Percentiles rank a stretch among this genome's conserved stretches.
Conservation (phyloP, 768 basidiomycete species). For the Lentinula boryana region DNA sequence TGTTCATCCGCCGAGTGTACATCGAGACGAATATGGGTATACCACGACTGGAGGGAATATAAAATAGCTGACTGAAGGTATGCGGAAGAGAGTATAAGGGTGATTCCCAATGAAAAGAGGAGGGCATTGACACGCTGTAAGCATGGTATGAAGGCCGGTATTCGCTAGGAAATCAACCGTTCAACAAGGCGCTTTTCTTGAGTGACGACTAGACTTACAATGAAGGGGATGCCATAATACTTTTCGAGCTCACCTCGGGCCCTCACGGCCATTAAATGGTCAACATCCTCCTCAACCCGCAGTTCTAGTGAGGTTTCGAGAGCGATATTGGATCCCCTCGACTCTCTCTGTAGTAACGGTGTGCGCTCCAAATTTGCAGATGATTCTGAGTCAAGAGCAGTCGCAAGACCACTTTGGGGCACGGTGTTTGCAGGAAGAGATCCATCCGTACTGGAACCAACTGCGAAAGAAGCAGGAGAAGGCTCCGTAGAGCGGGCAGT, state of each 20-base stretch:
- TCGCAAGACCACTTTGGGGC: background rate
- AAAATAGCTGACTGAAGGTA: conserved; percentile 43
- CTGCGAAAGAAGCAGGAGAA: background rate
- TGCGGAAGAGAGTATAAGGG: conserved; percentile 52
- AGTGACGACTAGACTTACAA: conserved; percentile 45
- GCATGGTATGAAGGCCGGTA: conserved; percentile 75
- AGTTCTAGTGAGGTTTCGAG: conserved; percentile 15
- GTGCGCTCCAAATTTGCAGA: background rate
- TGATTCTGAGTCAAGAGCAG: background rate
- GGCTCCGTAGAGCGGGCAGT: background rate
- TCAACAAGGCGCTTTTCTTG: background rate
- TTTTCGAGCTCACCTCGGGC: conserved; percentile 72
- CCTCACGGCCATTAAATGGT: conserved; percentile 56
- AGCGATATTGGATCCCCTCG: background rate
- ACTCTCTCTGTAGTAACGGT: background rate
- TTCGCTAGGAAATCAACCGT: conserved; percentile 37
- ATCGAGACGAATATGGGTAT: background rate
- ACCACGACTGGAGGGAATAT: background rate
- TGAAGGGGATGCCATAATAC: conserved; percentile 72
- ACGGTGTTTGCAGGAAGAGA: background rate
- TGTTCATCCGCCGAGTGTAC: background rate
- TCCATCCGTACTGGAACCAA: background rate
- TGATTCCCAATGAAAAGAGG: conserved; percentile 62
- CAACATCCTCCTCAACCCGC: conserved; percentile 61
- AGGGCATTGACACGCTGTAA: conserved; percentile 73